Evolutionary conservation across 2,329 filamentous ascomycete species (phyloP), one percentile per base, ranked within the genome.

Genomic region (Pseudofabraea citricarpa): DNA sequence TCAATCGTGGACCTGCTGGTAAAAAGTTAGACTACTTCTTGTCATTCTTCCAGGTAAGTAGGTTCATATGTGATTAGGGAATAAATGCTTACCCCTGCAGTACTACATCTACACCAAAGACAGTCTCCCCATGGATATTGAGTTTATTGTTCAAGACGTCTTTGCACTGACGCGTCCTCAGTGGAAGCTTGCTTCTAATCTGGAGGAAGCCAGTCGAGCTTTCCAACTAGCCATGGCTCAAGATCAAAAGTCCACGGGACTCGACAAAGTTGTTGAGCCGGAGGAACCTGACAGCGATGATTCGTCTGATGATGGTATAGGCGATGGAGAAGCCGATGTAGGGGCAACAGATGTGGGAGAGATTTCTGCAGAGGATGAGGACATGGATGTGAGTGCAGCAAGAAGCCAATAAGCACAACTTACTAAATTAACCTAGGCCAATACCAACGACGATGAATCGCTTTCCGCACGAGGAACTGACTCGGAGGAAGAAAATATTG

Each of bases 11-110:
- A 6, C 82, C 85, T 33, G 87, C 90, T 2, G 94, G 90, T 64
- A 97, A 97, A 73, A 98, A 97, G 67, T 77, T 98, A 8, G 93
- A 98, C 59, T 97, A 95, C 64, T 98, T 97, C 66, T 72, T 98
- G 48, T 91, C 86, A 0, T 97, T 97, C 66, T 89, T 98, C 57
- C 90, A 95, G 72, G 81, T 84, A 48, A 44, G 42, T 23, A 38
- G 6, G n/a, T n/a, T n/a, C n/a, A n/a, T n/a, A n/a, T n/a, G n/a
- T n/a, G n/a, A n/a, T n/a, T n/a, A n/a, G n/a, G n/a, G n/a, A n/a
- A n/a, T n/a, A n/a, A n/a, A n/a, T n/a, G n/a, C n/a, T n/a, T n/a
- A n/a, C n/a, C n/a, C n/a, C n/a, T n/a, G 15, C 27, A 61, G 77
- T 97, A 96, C 64, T 98, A 98, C 65, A 85, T 97, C 54, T 83